A percentile compares a stretch with the other conserved stretches of the same genome.
Conservation (phyloP, 2,329 filamentous ascomycete species). For the Myrmaecium sp. region DNA sequence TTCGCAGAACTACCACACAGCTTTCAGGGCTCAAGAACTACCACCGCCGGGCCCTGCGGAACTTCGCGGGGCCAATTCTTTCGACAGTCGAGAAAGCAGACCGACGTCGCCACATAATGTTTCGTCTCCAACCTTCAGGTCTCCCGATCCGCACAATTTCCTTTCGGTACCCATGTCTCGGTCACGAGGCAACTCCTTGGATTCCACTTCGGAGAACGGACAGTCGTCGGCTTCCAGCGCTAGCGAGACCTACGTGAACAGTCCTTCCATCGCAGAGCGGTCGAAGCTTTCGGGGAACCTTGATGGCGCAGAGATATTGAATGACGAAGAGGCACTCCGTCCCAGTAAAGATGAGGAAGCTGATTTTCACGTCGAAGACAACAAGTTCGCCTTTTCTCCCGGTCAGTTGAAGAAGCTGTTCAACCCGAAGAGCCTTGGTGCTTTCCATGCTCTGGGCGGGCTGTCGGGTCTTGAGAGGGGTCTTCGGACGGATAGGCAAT, state of each 20-base stretch:
- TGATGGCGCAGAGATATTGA: slow-evolving; percentile 37
- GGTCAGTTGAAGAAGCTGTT: slow-evolving; percentile 37
- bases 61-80: slow-evolving; percentile 38
- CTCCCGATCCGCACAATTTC: slow-evolving; percentile 39
- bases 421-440: slow-evolving; percentile 31
- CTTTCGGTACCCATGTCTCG: slow-evolving; percentile 46
- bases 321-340: slow-evolving; percentile 27
- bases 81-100: slow-evolving; percentile 47
- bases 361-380: slow-evolving; percentile 17
- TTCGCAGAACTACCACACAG: slow-evolving; percentile 11
- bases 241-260: slow-evolving; percentile 43
- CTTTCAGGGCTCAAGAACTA: slow-evolving; percentile 7
- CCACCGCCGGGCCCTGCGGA: slow-evolving; percentile 25
- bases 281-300: slow-evolving; percentile 21
- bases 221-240: slow-evolving; percentile 39
- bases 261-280: slow-evolving; percentile 24
- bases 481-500: slow-evolving; percentile 29
- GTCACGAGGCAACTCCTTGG: slow-evolving; percentile 48
- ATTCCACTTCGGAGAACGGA: slow-evolving; percentile 40
- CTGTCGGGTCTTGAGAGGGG: slow-evolving; percentile 35
- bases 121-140: slow-evolving; percentile 41
- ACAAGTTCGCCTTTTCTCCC: slow-evolving; percentile 38
- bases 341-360: slow-evolving; percentile 15
- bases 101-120: slow-evolving; percentile 53
- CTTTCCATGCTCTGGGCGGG: slow-evolving; percentile 36